Percentiles rank a stretch among this genome's conserved stretches.
These are phyloP conservation scores for Talaromyces sp. DNA, from an alignment of 2,329 filamentous ascomycete genomes.

Conservation along the genomic window DNA sequence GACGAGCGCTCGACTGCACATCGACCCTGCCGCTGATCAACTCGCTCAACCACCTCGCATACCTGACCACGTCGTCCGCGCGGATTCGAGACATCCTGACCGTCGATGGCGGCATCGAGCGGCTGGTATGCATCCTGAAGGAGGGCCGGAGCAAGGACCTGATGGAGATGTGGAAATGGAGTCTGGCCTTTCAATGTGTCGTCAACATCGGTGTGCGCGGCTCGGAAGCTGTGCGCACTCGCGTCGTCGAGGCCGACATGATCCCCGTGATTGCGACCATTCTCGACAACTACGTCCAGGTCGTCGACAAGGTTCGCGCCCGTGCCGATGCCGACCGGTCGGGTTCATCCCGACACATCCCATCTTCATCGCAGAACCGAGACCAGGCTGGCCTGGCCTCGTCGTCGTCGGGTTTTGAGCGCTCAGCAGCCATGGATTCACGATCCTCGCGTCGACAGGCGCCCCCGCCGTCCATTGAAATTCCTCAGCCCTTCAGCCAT, in stretches of 20 bases:
- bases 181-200: slow-evolving; percentile 95
- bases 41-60: slow-evolving; percentile 96
- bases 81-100: slow-evolving; percentile 96
- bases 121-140: slow-evolving; percentile 95
- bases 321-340: slow-evolving; percentile 76
- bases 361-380: slow-evolving; percentile 21
- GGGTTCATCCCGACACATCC: slow-evolving; percentile 27
- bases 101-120: slow-evolving; percentile 96
- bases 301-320: slow-evolving; percentile 85
- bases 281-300: slow-evolving; percentile 95
- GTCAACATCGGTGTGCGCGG: slow-evolving; percentile 97
- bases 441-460: slow-evolving; percentile 67
- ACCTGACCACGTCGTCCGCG: slow-evolving; percentile 94
- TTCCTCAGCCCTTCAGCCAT: slow-evolving; percentile 54
- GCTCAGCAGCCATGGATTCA: slow-evolving; percentile 50
- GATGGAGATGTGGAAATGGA: slow-evolving; percentile 99
- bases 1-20: slow-evolving; percentile 94
- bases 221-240: slow-evolving; percentile 86
- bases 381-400: slow-evolving; percentile 14
- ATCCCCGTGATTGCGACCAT: slow-evolving; percentile 98
- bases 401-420: slow-evolving; percentile 31
- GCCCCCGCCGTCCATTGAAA: slow-evolving; percentile 78
- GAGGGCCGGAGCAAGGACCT: slow-evolving; percentile 94
- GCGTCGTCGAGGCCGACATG: slow-evolving; percentile 98
- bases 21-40: slow-evolving; percentile 97